Evolutionary conservation across 768 basidiomycete species (phyloP).

Genomic region (Candolleomyces aberdarensis): DNA sequence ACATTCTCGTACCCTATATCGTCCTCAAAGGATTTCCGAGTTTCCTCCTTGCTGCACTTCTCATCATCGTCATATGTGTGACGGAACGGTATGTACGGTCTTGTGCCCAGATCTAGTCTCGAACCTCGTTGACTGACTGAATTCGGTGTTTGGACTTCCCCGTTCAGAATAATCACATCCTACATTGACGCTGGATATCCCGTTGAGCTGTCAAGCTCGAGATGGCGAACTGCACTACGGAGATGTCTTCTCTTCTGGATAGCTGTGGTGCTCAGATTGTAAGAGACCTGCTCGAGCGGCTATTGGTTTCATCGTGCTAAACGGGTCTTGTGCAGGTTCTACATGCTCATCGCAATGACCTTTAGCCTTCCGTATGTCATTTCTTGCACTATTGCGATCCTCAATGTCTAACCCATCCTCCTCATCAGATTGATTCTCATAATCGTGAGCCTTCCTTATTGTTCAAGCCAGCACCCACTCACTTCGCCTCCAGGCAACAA

Average conservation of each 20-base stretch:
- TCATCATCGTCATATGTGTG: slow-evolving; percentile 48
- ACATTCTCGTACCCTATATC: slow-evolving; percentile 37
- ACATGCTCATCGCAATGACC: slow-evolving; percentile 75
- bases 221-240: slow-evolving; percentile 49
- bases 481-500: slow-evolving; percentile 40
- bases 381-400: neutral
- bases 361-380: slow-evolving; percentile 61
- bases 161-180: slow-evolving; percentile 46
- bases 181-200: slow-evolving; percentile 33
- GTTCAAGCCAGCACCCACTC: neutral
- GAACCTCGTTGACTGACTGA: neutral
- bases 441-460: slow-evolving; percentile 33
- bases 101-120: neutral
- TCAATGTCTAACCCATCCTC: neutral
- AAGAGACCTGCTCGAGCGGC: slow-evolving; percentile 20
- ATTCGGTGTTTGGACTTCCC: neutral
- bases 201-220: slow-evolving; percentile 23
- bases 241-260: slow-evolving; percentile 51
- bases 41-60: slow-evolving; percentile 43
- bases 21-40: slow-evolving; percentile 44
- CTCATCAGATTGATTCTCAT: slow-evolving; percentile 43
- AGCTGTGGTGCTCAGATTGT: slow-evolving; percentile 63
- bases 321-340: slow-evolving; percentile 39
- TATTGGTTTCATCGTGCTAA: neutral
- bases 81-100: slow-evolving; percentile 50